Conservation (phyloP, 768 basidiomycete species). For the Pisolithus microcarpus region DNA sequence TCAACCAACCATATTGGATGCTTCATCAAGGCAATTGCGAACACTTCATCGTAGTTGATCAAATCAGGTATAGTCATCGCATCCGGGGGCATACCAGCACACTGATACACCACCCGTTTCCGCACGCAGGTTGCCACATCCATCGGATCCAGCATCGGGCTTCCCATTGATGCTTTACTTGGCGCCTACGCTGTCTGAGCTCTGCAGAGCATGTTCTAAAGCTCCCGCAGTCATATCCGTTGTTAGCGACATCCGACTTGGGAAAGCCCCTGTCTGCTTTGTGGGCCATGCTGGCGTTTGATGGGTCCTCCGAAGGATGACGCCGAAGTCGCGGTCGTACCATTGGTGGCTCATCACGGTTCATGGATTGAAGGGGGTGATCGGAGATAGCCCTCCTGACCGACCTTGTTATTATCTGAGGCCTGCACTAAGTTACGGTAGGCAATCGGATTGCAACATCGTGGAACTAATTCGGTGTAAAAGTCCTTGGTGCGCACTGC, state of each 20-base stretch:
- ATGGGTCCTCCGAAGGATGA: conserved; percentile 49
- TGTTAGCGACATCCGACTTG: conserved; percentile 64
- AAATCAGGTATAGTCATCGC: conserved; percentile 48
- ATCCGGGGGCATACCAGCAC: neutral
- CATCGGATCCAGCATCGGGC: conserved; percentile 45
- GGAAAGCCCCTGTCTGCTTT: conserved; percentile 75
- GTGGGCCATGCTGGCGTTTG: conserved; percentile 63
- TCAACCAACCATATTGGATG: conserved; percentile 77
- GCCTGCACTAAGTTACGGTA: too few species aligned
- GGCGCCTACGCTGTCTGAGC: conserved; percentile 51
- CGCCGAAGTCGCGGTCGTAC: conserved; percentile 41
- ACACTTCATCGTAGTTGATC: conserved; percentile 67
- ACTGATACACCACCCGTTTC: conserved; percentile 1
- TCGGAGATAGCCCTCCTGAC: neutral
- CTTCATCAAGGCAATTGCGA: conserved; percentile 79
- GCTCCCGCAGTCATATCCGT: conserved; percentile 65
- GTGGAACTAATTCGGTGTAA: too few species aligned
- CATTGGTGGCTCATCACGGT: conserved; percentile 40
- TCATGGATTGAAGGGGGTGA: conserved; percentile 10
- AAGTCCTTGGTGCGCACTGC: too few species aligned
- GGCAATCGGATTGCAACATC: too few species aligned
- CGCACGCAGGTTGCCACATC: conserved; percentile 46
- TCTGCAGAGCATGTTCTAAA: conserved; percentile 64
- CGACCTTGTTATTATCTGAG: neutral
- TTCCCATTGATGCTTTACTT: conserved; percentile 67